A percentile compares a stretch with the other conserved stretches of the same genome.
These are phyloP conservation scores for Hanseniaspora mollemarum DNA, from an alignment of 805 yeast genomes.

Conservation along the genomic window DNA sequence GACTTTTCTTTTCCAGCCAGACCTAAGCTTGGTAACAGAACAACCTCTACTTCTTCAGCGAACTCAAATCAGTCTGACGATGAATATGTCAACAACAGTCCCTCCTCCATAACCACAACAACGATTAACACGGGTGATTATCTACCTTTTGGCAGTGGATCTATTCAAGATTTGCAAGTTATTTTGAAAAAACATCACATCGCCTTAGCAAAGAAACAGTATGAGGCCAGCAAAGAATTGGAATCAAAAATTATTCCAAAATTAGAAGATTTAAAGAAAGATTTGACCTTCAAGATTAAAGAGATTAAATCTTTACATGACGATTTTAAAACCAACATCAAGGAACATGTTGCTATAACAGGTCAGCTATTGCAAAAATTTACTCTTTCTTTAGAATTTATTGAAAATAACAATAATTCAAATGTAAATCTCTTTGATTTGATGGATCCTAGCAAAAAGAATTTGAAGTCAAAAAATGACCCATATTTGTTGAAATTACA, in stretches of 20 bases:
- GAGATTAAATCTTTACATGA: constrained; percentile 60
- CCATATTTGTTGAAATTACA: constrained; percentile 53
- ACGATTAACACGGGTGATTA: constrained; percentile 33
- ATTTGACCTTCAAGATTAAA: constrained; percentile 61
- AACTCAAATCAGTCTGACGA: constrained; percentile 14
- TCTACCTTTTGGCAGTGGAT: constrained; percentile 61
- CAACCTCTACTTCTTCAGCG: constrained; percentile 4
- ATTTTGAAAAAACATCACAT: constrained; percentile 54
- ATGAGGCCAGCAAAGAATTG: constrained; percentile 44
- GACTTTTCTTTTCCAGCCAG: constrained; percentile 13
- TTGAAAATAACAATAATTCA: constrained; percentile 30
- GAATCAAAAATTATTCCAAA: constrained; percentile 45
- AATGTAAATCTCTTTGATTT: constrained; percentile 21
- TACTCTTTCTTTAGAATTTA: constrained; percentile 35
- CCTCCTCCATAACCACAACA: constrained; percentile 11
- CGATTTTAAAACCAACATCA: constrained; percentile 52
- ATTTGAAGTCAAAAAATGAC: constrained; percentile 37
- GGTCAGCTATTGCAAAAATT: constrained; percentile 44
- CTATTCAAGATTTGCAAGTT: constrained; percentile 68
- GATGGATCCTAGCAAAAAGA: constrained; percentile 12
- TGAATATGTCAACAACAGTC: constrained; percentile 9
- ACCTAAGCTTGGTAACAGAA: constrained; percentile 7
- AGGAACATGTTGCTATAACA: constrained; percentile 50
- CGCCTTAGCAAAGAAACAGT: constrained; percentile 44
- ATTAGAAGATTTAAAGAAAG: constrained; percentile 51